These are phyloP conservation scores for Amanita rubescens DNA, from an alignment of 768 basidiomycete genomes.

Conservation along the genomic window DNA sequence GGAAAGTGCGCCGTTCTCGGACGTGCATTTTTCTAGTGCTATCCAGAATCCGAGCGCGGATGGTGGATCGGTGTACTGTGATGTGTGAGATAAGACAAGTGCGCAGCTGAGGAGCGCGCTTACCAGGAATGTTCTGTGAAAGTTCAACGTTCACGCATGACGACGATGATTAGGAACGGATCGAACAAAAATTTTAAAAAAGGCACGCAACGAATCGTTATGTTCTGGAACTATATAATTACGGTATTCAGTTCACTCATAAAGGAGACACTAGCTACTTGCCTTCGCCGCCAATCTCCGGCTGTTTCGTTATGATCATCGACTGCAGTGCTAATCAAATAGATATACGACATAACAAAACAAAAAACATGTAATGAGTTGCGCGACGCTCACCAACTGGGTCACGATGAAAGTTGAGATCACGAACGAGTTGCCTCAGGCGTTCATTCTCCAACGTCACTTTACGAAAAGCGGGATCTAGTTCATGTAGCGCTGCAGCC, in stretches of 20 bases:
- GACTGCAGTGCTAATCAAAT: constrained; percentile 67
- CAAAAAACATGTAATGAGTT: neutral
- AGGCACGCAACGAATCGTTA: constrained; percentile 76
- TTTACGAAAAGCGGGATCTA: constrained; percentile 74
- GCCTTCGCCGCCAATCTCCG: constrained; percentile 91
- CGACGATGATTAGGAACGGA: neutral
- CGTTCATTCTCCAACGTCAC: constrained; percentile 76
- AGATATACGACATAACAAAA: too few species aligned
- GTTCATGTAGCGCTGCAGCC: constrained; percentile 64
- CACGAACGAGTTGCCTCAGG: constrained; percentile 61
- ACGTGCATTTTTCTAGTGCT: constrained; percentile 83
- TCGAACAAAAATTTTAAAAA: neutral
- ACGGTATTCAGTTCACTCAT: neutral
- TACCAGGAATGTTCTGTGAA: constrained; percentile 64
- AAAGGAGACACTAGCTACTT: constrained; percentile 8
- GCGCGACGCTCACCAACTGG: constrained; percentile 56
- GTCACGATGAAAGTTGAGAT: constrained; percentile 77
- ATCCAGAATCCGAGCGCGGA: constrained; percentile 97
- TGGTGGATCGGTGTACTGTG: constrained; percentile 85
- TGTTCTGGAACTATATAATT: constrained; percentile 67
- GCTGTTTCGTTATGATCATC: constrained; percentile 95
- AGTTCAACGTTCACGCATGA: neutral
- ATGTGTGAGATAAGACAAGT: neutral
- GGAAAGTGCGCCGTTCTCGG: constrained; percentile 75
- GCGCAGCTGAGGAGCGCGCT: constrained; percentile 12